A percentile compares a stretch with the other conserved stretches of the same genome.
Conservation (phyloP, 192 early-diverging fungal genomes). For the Coemansia aciculifera region DNA sequence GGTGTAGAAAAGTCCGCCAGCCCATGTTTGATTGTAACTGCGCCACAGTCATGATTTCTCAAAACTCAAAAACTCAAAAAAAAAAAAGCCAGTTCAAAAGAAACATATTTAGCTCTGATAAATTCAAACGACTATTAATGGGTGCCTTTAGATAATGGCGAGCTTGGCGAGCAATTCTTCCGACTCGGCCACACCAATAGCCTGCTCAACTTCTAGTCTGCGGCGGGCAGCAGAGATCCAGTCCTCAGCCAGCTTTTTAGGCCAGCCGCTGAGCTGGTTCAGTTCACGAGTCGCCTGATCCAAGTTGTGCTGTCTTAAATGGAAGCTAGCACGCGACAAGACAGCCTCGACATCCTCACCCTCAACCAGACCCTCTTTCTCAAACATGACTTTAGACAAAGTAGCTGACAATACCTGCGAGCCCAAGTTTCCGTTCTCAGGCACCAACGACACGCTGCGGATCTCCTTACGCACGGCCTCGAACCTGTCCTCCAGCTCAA, state of each 20-base stretch:
- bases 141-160: constrained; percentile 18
- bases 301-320: constrained; percentile 75
- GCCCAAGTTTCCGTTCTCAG: constrained; percentile 82
- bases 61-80: neutral
- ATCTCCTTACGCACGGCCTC: constrained; percentile 67
- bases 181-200: constrained; percentile 67
- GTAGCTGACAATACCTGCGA: constrained; percentile 73
- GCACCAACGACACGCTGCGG: constrained; percentile 78
- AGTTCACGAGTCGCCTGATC: constrained; percentile 86
- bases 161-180: constrained; percentile 53
- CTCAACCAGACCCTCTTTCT: constrained; percentile 80
- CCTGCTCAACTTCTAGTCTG: constrained; percentile 88
- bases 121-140: neutral
- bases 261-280: constrained; percentile 93
- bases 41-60: neutral
- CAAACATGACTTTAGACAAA: constrained; percentile 77
- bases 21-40: neutral
- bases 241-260: constrained; percentile 78
- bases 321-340: constrained; percentile 73
- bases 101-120: neutral
- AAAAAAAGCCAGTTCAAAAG: too few relatives aligned
- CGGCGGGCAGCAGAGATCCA: constrained; percentile 81
- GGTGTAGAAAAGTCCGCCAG: neutral
- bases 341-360: constrained; percentile 87
- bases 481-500: constrained; percentile 72